Conservation (phyloP, 345 rosid genomes). For the Citrus unshiu region DNA sequence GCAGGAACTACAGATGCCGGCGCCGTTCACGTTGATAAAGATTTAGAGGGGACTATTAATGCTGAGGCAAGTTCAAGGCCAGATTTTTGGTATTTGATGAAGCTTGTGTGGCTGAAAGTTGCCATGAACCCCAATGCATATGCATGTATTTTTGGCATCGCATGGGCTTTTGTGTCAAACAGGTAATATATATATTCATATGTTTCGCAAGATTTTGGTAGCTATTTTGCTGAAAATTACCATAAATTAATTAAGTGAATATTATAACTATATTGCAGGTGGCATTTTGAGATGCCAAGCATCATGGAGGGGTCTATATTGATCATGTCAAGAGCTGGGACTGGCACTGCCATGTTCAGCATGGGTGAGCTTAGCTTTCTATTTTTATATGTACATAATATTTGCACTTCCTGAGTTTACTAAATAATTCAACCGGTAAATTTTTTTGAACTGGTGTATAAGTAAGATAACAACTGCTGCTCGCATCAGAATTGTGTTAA, state of each 20-base stretch:
- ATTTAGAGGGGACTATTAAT: constrained; percentile 5
- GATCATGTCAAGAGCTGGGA: constrained; percentile 88
- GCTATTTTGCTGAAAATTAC: background rate
- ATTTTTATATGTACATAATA: background rate
- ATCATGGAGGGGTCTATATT: constrained; percentile 68
- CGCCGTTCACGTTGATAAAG: background rate
- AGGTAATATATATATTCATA: constrained; percentile 29
- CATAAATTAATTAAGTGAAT: background rate
- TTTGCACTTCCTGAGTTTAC: too few species aligned
- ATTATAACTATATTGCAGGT: constrained; percentile 35
- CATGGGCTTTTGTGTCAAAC: constrained; percentile 70
- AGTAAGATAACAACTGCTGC: too few species aligned
- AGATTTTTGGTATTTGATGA: constrained; percentile 44
- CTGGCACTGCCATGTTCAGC: constrained; percentile 95
- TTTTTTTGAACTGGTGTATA: too few species aligned
- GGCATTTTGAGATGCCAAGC: constrained; percentile 79
- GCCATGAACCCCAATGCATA: constrained; percentile 65
- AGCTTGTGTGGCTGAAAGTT: constrained; percentile 53
- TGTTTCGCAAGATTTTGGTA: background rate
- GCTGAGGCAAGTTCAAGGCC: constrained; percentile 9
- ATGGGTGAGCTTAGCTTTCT: constrained; percentile 50
- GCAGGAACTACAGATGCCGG: background rate
- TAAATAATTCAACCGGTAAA: too few species aligned
- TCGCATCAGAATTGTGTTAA: too few species aligned
- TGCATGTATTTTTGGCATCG: constrained; percentile 68